Evolutionary conservation across 2,329 filamentous ascomycete genomes (phyloP).

Genomic region (Diaporthe sp.): DNA sequence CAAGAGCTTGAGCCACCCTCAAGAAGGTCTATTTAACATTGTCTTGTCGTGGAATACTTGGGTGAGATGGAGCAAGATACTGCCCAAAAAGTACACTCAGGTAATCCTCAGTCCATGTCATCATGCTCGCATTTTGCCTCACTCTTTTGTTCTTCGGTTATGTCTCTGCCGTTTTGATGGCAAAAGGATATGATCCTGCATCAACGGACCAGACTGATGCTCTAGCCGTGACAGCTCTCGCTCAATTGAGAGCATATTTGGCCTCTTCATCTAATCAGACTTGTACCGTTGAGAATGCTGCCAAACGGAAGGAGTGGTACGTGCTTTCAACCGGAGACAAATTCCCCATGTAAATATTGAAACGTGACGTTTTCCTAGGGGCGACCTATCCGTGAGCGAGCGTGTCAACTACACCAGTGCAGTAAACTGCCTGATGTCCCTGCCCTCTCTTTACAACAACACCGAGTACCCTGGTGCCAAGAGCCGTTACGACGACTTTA

Average conservation of each 20-base stretch:
- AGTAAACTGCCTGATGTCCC: conserved; percentile 48
- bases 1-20: not conserved
- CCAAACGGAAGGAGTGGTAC: not conserved
- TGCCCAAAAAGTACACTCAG: not conserved
- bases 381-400: not conserved
- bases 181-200: not conserved
- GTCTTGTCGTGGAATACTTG: not conserved
- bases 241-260: not conserved
- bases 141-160: not conserved
- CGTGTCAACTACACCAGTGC: conserved; percentile 45
- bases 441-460: conserved; percentile 43
- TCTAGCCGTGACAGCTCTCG: not conserved
- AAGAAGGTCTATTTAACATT: not conserved
- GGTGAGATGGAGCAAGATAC: not conserved
- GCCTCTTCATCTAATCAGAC: not conserved
- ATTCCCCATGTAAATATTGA: not conserved
- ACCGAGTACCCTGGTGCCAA: conserved; percentile 46
- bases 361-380: not conserved
- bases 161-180: not conserved
- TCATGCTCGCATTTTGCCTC: not conserved
- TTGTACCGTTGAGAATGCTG: conserved; percentile 2
- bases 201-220: not conserved
- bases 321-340: not conserved
- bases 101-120: not conserved
- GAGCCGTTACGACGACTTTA: conserved; percentile 54